These are phyloP conservation scores for Akebia trifoliata DNA, from an alignment of 164 flowering plant species.

Conservation along the genomic window DNA sequence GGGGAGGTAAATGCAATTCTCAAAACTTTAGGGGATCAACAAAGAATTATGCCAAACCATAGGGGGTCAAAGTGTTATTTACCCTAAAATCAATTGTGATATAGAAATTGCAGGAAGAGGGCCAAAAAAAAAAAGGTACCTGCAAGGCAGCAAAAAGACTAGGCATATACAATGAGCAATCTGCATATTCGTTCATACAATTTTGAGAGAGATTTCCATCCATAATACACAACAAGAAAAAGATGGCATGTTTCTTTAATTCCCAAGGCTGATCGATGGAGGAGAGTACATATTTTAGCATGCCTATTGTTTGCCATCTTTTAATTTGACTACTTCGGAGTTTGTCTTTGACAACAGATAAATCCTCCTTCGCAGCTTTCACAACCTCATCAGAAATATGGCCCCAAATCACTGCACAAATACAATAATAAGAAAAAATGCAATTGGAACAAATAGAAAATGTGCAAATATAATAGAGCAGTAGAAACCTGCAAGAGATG, in stretches of 20 bases:
- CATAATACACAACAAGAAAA: slow-evolving; percentile 51
- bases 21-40: too few relatives aligned
- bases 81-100: too few relatives aligned
- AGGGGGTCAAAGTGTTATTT: too few relatives aligned
- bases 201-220: slow-evolving; percentile 26
- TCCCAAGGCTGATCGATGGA: slow-evolving; percentile 52
- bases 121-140: slow-evolving; percentile 40
- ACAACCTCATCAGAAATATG: slow-evolving; percentile 48
- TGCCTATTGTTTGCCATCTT: slow-evolving; percentile 77
- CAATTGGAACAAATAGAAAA: neutral
- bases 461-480: neutral
- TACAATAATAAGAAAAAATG: slow-evolving; percentile 4
- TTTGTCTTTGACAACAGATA: slow-evolving; percentile 36
- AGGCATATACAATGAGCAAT: slow-evolving; percentile 41
- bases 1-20: too few relatives aligned
- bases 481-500: slow-evolving; percentile 64
- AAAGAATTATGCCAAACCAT: too few relatives aligned
- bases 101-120: slow-evolving; percentile 1
- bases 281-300: slow-evolving; percentile 52
- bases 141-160: slow-evolving; percentile 57
- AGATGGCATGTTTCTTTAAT: slow-evolving; percentile 52
- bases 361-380: slow-evolving; percentile 47
- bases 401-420: slow-evolving; percentile 74
- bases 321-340: slow-evolving; percentile 41
- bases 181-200: slow-evolving; percentile 25